Conservation (phyloP, 2,329 filamentous ascomycete genomes). For the Parascedosporium putredinis region DNA sequence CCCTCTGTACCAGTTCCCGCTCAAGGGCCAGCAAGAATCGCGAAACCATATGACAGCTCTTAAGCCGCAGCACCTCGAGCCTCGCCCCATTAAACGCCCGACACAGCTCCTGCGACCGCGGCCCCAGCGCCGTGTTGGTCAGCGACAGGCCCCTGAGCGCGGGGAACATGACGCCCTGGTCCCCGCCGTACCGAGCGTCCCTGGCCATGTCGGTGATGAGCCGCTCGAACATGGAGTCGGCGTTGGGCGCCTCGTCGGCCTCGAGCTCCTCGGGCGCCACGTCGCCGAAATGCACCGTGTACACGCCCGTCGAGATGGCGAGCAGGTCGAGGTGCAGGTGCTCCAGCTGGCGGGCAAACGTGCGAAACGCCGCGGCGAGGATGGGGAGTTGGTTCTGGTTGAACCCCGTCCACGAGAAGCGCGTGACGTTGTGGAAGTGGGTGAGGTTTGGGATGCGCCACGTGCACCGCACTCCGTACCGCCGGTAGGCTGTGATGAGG, state of each 20-base stretch:
- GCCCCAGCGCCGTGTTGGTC: not conserved
- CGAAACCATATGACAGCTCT: not conserved
- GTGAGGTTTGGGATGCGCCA: not conserved
- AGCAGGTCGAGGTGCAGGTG: slow-evolving; percentile 3
- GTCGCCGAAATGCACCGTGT: not conserved
- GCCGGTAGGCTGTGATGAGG: slow-evolving; percentile 2
- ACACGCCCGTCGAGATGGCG: not conserved
- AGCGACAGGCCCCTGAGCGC: slow-evolving; percentile 1
- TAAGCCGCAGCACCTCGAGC: not conserved
- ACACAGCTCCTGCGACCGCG: not conserved
- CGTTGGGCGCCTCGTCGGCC: not conserved
- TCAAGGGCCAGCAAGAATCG: not conserved
- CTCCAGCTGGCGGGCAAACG: not conserved
- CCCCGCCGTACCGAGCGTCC: too few species aligned
- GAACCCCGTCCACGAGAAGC: slow-evolving; percentile 5
- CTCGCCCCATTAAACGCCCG: not conserved
- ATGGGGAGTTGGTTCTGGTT: not conserved
- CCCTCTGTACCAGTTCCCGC: not conserved
- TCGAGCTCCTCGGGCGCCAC: not conserved
- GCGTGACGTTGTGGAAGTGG: slow-evolving; percentile 1
- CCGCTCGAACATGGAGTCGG: not conserved
- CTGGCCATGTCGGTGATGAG: not conserved
- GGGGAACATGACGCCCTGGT: not conserved
- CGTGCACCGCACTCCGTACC: not conserved
- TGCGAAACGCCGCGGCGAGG: not conserved